Conservation (phyloP, 345 rosid genomes). For the Iberis pinnata region DNA sequence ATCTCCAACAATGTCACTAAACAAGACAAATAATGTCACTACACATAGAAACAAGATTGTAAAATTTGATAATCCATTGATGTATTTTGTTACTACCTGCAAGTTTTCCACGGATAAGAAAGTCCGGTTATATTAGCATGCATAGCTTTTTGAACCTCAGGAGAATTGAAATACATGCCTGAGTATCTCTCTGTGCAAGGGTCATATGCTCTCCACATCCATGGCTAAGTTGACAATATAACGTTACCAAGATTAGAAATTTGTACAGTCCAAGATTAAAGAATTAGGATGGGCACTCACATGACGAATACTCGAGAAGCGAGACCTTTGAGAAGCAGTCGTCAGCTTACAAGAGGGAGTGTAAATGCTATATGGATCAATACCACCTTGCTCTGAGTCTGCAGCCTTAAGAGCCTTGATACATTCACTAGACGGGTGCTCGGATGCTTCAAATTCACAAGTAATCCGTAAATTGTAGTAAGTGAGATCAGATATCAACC, state of each 20-base stretch:
- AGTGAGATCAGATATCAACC: constrained; percentile 84
- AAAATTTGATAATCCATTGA: neutral
- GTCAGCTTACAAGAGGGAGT: constrained; percentile 61
- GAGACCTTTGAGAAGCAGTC: constrained; percentile 37
- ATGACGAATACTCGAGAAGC: constrained; percentile 56
- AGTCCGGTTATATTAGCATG: constrained; percentile 82
- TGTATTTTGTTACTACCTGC: constrained; percentile 50
- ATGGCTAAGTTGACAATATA: constrained; percentile 45
- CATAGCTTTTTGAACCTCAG: constrained; percentile 84
- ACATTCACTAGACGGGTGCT: constrained; percentile 70
- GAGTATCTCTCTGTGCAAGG: constrained; percentile 93
- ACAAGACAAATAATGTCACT: neutral
- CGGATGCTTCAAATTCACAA: constrained; percentile 53
- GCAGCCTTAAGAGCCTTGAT: constrained; percentile 48
- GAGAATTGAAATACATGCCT: constrained; percentile 62
- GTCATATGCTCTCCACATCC: constrained; percentile 97
- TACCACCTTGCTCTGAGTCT: constrained; percentile 59
- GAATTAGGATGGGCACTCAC: constrained; percentile 39
- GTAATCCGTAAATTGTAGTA: constrained; percentile 44
- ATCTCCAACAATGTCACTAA: constrained; percentile 55
- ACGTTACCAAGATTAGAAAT: neutral
- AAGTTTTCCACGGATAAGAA: constrained; percentile 66
- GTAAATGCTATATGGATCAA: constrained; percentile 85
- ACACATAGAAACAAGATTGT: neutral
- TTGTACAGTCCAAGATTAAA: neutral